Conservation (phyloP, 2,329 filamentous ascomycete genomes). For the Chrysosphaeria jannelii region DNA sequence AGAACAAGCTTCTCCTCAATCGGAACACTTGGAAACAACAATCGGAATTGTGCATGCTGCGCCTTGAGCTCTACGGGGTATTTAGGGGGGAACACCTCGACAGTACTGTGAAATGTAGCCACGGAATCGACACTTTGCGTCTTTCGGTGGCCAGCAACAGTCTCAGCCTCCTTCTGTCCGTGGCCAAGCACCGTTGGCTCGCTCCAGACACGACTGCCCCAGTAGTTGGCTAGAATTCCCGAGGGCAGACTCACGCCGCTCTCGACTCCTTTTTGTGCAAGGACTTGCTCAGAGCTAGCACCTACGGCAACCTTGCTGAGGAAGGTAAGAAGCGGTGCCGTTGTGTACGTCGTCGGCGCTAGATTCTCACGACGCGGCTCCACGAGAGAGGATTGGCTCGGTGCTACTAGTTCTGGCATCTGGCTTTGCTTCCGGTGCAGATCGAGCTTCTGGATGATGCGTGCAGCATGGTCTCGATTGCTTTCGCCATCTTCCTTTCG, state of each 20-base stretch:
- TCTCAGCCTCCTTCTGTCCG: constrained; percentile 1
- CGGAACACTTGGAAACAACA: constrained; percentile 60
- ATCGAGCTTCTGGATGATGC: constrained; percentile 82
- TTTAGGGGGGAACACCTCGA: constrained; percentile 34
- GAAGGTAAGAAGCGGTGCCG: constrained; percentile 55
- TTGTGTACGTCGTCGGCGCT: constrained; percentile 56
- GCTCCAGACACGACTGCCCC: constrained; percentile 64
- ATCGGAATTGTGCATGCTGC: constrained; percentile 78
- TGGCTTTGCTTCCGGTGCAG: constrained; percentile 41
- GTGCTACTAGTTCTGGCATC: no score
- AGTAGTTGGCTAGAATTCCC: constrained; percentile 73
- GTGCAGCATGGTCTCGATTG: constrained; percentile 50
- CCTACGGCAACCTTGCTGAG: constrained; percentile 66
- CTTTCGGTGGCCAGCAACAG: constrained; percentile 12
- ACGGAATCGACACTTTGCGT: constrained; percentile 13
- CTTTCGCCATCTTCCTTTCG: constrained; percentile 38
- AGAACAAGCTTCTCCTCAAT: constrained; percentile 58
- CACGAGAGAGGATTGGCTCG: constrained; percentile 8
- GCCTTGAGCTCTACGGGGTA: constrained; percentile 61
- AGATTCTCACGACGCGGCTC: constrained; percentile 28
- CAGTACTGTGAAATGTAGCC: neutral
- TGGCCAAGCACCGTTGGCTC: constrained; percentile 5
- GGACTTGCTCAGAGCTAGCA: constrained; percentile 44
- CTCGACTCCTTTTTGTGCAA: constrained; percentile 27
- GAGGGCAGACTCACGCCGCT: constrained; percentile 44